Base-by-base conservation (phyloP, 352 stramenopile species). In the Pythium brachiatum region DNA sequence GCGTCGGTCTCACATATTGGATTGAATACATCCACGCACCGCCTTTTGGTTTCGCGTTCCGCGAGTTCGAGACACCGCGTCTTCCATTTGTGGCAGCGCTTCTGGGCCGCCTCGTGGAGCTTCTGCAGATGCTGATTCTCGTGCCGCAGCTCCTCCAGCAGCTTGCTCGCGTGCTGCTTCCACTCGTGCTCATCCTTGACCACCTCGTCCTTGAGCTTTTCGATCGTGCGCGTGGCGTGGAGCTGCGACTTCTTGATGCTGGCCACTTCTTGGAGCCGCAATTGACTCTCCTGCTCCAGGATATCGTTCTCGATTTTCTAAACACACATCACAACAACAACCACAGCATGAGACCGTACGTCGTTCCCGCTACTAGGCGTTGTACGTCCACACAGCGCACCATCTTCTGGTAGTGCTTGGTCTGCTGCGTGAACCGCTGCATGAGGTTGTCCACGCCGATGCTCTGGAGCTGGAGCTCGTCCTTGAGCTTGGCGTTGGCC, bases 381-480 rank as follows among this genome's bases (percentile, higher is more conserved):
- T n/a, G n/a, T n/a, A n/a, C n/a, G n/a, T n/a, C n/a, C n/a, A n/a
- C n/a, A n/a, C n/a, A 25, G 6, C 48, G 2, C 18, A 27, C 82
- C 82, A 92, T 89, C 57, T 77, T 79, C 52, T 86, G 79, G 44
- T 82, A 89, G 62, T 88, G 74, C 21, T 79, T 81, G 27, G 77
- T 76, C 56, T 90, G 83, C 29, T 86, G 64, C 9, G 70, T 86
- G 63, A 90, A 90, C 29, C 79, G 77, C 50, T 88, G 76, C 79
- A 92, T 90, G 64, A 92, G 72, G 53, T 89, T 92, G 62, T 92
- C 83, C 9, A 92, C 81, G 5, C 83, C 83, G 23, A 90, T 89
- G 62, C 83, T 90, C 47, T 90, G 83, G 20, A 92, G 68, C 57
- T 88, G 78, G 1, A 92, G 64, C 54, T 92, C 83, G 59, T 90